A percentile compares a stretch with the other conserved stretches of the same genome.
These are phyloP conservation scores for Xylariomycetidae sp. DNA, from an alignment of 2,329 filamentous ascomycete genomes.

Conservation along the genomic window DNA sequence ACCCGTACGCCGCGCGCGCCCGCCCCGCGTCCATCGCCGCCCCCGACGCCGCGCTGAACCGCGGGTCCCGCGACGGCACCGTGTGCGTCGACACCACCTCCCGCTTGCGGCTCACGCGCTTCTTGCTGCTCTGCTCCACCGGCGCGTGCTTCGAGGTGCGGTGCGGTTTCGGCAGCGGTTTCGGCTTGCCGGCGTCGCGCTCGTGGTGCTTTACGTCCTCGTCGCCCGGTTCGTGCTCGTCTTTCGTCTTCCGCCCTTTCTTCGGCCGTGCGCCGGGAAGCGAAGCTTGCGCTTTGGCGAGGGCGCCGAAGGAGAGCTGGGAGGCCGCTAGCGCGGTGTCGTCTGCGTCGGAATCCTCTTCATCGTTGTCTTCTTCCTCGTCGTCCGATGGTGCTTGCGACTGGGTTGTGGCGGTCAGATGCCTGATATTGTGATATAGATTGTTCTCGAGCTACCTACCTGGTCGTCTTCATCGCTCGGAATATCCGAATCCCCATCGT, in stretches of 20 bases:
- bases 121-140: slow-evolving; percentile 73
- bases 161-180: slow-evolving; percentile 24
- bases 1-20: slow-evolving; percentile 70
- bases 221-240: slow-evolving; percentile 20
- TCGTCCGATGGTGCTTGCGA: slow-evolving; percentile 20
- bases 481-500: too few species aligned
- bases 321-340: slow-evolving; percentile 39
- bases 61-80: slow-evolving; percentile 68
- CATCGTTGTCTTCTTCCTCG: slow-evolving; percentile 29
- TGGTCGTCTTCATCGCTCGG: slow-evolving; percentile 26
- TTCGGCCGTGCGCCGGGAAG: slow-evolving; percentile 36
- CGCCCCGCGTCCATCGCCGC: slow-evolving; percentile 48
- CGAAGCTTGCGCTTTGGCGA: slow-evolving; percentile 77
- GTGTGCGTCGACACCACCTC: slow-evolving; percentile 59
- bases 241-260: slow-evolving; percentile 20
- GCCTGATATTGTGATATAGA: neutral
- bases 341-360: slow-evolving; percentile 30
- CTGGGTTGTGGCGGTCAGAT: slow-evolving; percentile 5
- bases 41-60: slow-evolving; percentile 66
- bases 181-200: slow-evolving; percentile 5
- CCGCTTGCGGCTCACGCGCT: slow-evolving; percentile 74
- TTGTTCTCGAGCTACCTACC: slow-evolving; percentile 4
- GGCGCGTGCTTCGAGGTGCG: slow-evolving; percentile 84
- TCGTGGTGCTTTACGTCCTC: slow-evolving; percentile 20
- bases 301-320: slow-evolving; percentile 78